Evolutionary conservation across 257 asterid genomes (phyloP), one percentile per base, ranked within the genome.

Genomic region (Solanum etuberosum): DNA sequence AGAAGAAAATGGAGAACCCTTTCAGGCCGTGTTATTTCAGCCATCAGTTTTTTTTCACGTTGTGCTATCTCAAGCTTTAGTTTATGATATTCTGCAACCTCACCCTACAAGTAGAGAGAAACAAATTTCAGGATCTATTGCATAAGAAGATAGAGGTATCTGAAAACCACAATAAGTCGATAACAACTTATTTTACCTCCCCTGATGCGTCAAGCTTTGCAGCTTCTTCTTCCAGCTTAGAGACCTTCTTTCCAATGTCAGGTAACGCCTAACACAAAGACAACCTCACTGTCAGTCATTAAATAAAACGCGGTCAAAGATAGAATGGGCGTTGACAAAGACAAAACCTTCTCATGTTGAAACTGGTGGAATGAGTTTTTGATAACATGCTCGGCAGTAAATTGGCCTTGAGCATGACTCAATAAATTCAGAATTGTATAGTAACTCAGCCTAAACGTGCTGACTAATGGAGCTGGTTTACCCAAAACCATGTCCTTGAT

Each of bases 351-450:
- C 89, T 97, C 99, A 83, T 97, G 92, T 92, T 97, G 99, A 91
- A 96, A 97, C 90, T 97, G 99, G 88, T 95, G 99, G 89, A 97
- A 97, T 31, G 99, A 97, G 88, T 97, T 88, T 89, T 90, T 93
- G 91, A 97, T 97, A 88, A 96, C 99, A 92, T 95, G 99, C 95
- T 97, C 99, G 71, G 99, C 98, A 65, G 98, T 95, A 91, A 97
- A 95, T 90, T 96, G 99, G 70, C 99, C 99, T 92, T 97, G 98
- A 80, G 99, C 97, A 72, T 98, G 98, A 90, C 98, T 97, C 99
- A 97, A 94, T 88, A 97, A 92, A 89, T 97, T 97, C 90, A 97
- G 86, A 90, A 97, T 95, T 38, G 99, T 91, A 91, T 95, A 97
- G 94, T 97, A 97, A 92, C 99, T 97, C 84, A 97, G 91, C 93